Evolutionary conservation across 208 protist genomes (phyloP), one percentile per base, ranked within the genome.

Genomic region (Trypanosoma theileri): DNA sequence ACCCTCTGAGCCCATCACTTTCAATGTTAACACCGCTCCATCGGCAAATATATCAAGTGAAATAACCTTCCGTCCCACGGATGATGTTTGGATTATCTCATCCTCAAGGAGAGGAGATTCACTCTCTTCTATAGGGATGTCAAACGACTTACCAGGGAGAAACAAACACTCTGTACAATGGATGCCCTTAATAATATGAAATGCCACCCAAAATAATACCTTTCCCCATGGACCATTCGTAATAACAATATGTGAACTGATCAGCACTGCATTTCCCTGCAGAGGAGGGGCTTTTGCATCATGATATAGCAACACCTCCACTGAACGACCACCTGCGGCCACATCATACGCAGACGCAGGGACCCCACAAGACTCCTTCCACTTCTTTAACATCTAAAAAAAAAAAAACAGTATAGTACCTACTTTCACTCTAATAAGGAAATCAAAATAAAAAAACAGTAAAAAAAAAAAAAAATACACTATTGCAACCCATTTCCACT

Each of bases 381-480:
- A 73, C 26, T 46, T 44, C 11, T 24, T 24, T 0, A 70, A 58
- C 28, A 35, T 12, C 17, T 66, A 64, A 46, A 45, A 70, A 42
- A 40, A 61, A 26, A 59, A 48, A 60, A 75, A 35, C 7, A 0
- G 17, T 42, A 61, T 7, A 14, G 11, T 1, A 65, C 50, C 6
- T 52, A 42, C 16, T 22, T 56, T 55, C 19, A 51, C 17, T 21
- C 16, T 26, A 59, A 58, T 21, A 42, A 60, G 48, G 64, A 69
- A 41, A 63, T 46, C 45, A 70, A 60, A 52, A 24, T 4, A 66
- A 14, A 60, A 66, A 50, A 71, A 56, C 60, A 35, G 51, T 54
- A 64, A 12, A n/a, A 62, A 67, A 63, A 67, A 42, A 60, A 54
- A 31, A 19, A 61, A 64, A 17, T 51, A 9, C 35, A 45, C 6